phyloP scores from a whole-genome alignment of 345 rosid genomes.

The Conringia planisiliqua region DNA sequence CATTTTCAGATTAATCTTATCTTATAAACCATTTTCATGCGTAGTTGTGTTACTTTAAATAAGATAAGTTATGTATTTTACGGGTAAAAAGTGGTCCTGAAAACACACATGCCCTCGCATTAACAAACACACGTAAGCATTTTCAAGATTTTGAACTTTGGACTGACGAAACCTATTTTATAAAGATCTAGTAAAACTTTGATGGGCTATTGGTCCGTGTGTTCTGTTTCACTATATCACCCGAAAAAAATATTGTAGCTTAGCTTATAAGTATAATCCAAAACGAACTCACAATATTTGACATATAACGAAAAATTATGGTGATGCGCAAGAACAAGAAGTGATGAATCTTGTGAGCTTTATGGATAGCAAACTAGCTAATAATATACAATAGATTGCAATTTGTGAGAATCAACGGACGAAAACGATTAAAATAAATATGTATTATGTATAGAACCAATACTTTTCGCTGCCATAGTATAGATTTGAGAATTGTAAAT shows the following conservation, averaged over 20 bases:
- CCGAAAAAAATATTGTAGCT: not conserved
- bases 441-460: not conserved
- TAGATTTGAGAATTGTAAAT: not conserved
- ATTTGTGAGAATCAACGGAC: not conserved
- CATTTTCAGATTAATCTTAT: conserved; percentile 29
- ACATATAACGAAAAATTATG: not conserved
- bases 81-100: conserved; percentile 32
- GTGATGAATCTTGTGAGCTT: not conserved
- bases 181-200: conserved; percentile 6
- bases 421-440: not conserved
- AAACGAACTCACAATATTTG: not conserved
- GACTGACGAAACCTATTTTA: conserved; percentile 7
- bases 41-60: conserved; percentile 7
- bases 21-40: conserved; percentile 17
- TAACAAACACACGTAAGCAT: conserved; percentile 23
- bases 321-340: not conserved
- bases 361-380: not conserved
- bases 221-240: not conserved
- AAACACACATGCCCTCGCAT: conserved; percentile 27
- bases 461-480: not conserved
- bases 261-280: too few relatives aligned
- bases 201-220: conserved; percentile 8
- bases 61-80: conserved; percentile 2
- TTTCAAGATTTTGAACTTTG: conserved; percentile 13
- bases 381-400: not conserved